Evolutionary conservation across 2,329 filamentous ascomycete genomes (phyloP), one percentile per base, ranked within the genome.

Genomic region (Rutstroemia sp.): DNA sequence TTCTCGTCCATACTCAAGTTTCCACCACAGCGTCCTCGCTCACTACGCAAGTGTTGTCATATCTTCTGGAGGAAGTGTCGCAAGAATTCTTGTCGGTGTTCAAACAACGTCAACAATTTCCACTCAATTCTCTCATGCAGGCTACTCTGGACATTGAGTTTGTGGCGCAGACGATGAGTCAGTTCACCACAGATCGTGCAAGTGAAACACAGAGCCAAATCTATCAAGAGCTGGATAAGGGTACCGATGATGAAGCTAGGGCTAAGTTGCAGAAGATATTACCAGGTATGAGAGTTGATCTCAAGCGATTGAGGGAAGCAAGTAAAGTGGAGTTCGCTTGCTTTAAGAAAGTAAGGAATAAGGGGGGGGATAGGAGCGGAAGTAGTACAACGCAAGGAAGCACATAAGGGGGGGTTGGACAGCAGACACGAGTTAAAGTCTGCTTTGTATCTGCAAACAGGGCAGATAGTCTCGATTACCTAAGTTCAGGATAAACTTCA

Each of bases 71-170:
- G 69, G 83, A 91, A 67, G 81, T 88, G 10, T 92, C 87, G 10
- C 75, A 80, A 5, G 85, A 91, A 59, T 83, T 97, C n/a, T 83
- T 96, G 16, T 81, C 86, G 27, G 86, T 90, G 0, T 96, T 97
- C 77, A 77, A 80, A 70, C 70, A 77, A 38, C 83, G 86, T 6
- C 71, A 65, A 30, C 77, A 77, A 19, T 97, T 94, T 73, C 80
- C 84, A 1, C 83, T 99, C 0, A 78, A 87, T 5, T 86, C 88
- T 6, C 81, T 99, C 51, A 95, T 97, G 86, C 95, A 99, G 73
- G 95, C 95, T 1, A 99, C 94, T 0, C 82, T 99, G 1, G 94
- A 99, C 68, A 92, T 96, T 1, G 94, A 99, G 72, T 97, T 99
- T 69, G 86, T 97, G 57, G 90, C 92, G 0, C 94, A 99, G 75